Percentiles rank a stretch among this genome's conserved stretches.
These are phyloP conservation scores for Colletotrichum sp. DNA, from an alignment of 2,329 filamentous ascomycete genomes.

Conservation along the genomic window DNA sequence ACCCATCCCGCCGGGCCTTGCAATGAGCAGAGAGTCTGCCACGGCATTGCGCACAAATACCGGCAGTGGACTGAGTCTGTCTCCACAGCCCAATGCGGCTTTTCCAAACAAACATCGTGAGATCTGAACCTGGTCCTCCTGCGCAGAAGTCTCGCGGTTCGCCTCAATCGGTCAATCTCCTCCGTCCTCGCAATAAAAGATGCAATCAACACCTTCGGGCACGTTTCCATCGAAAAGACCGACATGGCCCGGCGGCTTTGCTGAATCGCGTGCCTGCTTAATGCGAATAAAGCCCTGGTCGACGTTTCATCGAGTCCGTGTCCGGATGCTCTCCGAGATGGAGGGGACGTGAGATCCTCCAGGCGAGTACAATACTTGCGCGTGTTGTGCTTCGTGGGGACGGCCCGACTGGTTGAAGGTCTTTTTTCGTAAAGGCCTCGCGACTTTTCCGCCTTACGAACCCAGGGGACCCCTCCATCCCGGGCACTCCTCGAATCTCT, in stretches of 20 bases:
- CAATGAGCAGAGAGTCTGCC: background rate
- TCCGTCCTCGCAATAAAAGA: background rate
- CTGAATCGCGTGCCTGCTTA: background rate
- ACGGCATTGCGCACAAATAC: background rate
- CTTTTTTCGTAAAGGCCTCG: background rate
- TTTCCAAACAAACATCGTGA: background rate
- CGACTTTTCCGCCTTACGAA: background rate
- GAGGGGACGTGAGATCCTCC: background rate
- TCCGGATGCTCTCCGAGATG: conserved; percentile 3
- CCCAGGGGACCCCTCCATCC: background rate
- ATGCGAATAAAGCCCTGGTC: conserved; percentile 6
- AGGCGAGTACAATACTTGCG: background rate
- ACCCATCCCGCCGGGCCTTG: background rate
- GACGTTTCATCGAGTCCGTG: conserved; percentile 4
- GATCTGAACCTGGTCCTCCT: background rate
- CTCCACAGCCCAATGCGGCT: background rate
- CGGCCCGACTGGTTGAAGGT: background rate
- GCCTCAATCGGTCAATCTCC: background rate
- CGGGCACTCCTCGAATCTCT: conserved; percentile 5
- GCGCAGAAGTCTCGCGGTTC: background rate
- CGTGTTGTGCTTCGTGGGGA: background rate
- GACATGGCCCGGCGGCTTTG: background rate
- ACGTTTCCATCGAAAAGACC: conserved; percentile 1
- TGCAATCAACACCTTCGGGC: background rate
- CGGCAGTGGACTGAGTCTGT: background rate